Evolutionary conservation across 106 monocot species (phyloP).

Genomic region (Cymbidium sinense): DNA sequence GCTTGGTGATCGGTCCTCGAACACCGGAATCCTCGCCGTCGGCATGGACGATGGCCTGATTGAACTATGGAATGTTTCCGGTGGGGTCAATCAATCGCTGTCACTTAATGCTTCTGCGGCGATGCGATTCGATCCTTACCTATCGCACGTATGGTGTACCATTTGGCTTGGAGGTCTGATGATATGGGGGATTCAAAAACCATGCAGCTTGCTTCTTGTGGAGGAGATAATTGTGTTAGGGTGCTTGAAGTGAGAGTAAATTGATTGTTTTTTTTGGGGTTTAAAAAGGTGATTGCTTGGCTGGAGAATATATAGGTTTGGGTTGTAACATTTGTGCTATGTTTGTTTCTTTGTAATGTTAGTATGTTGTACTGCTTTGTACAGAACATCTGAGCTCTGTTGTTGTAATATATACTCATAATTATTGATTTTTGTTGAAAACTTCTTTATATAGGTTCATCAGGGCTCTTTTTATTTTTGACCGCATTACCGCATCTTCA

Average conservation of each 20-base stretch:
- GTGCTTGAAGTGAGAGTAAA: slow-evolving; percentile 43
- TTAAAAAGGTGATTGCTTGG: too few relatives aligned
- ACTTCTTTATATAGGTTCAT: too few relatives aligned
- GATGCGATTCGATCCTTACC: slow-evolving; percentile 43
- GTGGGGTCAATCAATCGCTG: slow-evolving; percentile 4
- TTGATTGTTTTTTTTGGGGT: background rate
- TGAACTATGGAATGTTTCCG: slow-evolving; percentile 68
- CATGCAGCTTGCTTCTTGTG: slow-evolving; percentile 80
- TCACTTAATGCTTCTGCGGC: slow-evolving; percentile 19
- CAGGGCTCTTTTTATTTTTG: too few relatives aligned
- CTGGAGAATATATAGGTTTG: too few relatives aligned
- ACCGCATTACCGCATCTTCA: too few relatives aligned
- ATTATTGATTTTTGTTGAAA: too few relatives aligned
- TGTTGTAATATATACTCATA: too few relatives aligned
- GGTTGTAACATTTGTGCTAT: too few relatives aligned
- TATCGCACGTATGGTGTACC: slow-evolving; percentile 79
- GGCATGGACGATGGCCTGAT: slow-evolving; percentile 90
- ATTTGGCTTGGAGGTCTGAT: slow-evolving; percentile 51
- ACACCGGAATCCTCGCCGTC: slow-evolving; percentile 59
- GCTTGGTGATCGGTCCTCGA: slow-evolving; percentile 34
- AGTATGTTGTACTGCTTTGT: too few relatives aligned
- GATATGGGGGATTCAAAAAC: slow-evolving; percentile 17
- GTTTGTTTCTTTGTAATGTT: too few relatives aligned
- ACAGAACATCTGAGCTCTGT: too few relatives aligned
- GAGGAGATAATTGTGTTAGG: slow-evolving; percentile 86